A percentile compares a stretch with the other conserved stretches of the same genome.
Conservation (phyloP, 176 grass and related monocot species). For the Bothriochloa decipiens region DNA sequence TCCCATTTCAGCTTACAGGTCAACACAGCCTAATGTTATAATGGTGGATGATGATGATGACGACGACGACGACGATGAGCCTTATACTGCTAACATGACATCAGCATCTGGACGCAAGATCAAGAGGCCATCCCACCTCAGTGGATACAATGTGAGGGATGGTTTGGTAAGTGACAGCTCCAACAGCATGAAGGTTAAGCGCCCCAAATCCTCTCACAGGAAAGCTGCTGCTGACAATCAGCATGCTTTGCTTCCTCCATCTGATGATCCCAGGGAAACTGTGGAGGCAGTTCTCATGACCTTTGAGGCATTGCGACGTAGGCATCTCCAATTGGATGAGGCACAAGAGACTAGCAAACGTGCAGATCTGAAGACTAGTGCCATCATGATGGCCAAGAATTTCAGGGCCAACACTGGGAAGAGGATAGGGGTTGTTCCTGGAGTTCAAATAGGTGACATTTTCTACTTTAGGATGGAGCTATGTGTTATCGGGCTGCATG, state of each 20-base stretch:
- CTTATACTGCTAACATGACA: conserved; percentile 46
- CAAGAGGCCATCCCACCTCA: conserved; percentile 50
- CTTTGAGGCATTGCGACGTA: conserved; percentile 81
- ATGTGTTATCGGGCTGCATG: conserved; percentile 79
- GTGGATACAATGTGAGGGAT: conserved; percentile 31
- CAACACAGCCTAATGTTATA: conserved; percentile 23
- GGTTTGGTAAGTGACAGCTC: conserved; percentile 30
- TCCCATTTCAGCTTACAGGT: conserved; percentile 57
- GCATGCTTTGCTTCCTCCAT: conserved; percentile 43
- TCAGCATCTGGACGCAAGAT: conserved; percentile 65
- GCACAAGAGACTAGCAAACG: conserved; percentile 63
- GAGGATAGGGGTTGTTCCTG: conserved; percentile 70
- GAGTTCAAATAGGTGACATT: conserved; percentile 87
- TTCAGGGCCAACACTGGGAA: conserved; percentile 71
- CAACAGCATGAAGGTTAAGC: conserved; percentile 46
- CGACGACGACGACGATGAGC: conserved; percentile 49
- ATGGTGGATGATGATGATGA: conserved; percentile 51
- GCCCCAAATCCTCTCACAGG: conserved; percentile 37
- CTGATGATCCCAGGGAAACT: conserved; percentile 58
- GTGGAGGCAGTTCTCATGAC: conserved; percentile 80
- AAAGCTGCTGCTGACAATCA: conserved; percentile 40
- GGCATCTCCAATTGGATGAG: conserved; percentile 82
- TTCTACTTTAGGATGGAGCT: conserved; percentile 97
- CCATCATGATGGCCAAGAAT: conserved; percentile 63
- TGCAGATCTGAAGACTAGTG: conserved; percentile 70